phyloP scores from a whole-genome alignment of 495 filamentous ascomycete species.

The Oidiodendron maius region DNA sequence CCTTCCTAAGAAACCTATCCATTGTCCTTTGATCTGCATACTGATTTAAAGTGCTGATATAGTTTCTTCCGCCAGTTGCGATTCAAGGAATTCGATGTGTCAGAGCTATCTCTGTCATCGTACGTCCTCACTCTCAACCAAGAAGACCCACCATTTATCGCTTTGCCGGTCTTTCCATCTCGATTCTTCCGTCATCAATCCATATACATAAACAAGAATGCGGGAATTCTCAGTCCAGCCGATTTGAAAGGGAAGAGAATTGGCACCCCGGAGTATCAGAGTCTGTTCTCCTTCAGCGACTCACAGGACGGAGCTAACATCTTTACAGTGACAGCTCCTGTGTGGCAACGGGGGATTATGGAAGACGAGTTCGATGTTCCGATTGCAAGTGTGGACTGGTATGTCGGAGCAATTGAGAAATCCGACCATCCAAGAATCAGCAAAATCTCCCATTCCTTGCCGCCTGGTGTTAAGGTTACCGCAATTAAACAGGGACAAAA shows the following conservation, averaged over 20 bases:
- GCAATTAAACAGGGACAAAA: slow-evolving; percentile 26
- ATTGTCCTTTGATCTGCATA: neutral
- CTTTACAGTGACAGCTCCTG: slow-evolving; percentile 34
- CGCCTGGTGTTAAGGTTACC: slow-evolving; percentile 21
- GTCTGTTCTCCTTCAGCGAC: neutral
- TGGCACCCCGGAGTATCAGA: slow-evolving; percentile 32
- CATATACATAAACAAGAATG: slow-evolving; percentile 31
- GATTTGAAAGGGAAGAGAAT: slow-evolving; percentile 35
- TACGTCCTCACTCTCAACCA: slow-evolving; percentile 29
- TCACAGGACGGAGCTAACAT: neutral
- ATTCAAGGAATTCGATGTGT: slow-evolving; percentile 34
- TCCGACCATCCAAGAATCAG: slow-evolving; percentile 26
- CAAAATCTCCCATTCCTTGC: slow-evolving; percentile 15
- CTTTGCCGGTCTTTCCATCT: slow-evolving; percentile 34
- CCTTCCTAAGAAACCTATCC: neutral
- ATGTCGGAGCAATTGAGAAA: slow-evolving; percentile 29
- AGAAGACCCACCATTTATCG: slow-evolving; percentile 30
- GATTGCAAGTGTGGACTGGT: slow-evolving; percentile 29
- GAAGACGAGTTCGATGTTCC: slow-evolving; percentile 28
- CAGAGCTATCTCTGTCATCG: slow-evolving; percentile 31
- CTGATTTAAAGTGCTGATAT: neutral
- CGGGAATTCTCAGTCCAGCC: slow-evolving; percentile 23
- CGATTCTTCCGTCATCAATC: slow-evolving; percentile 32
- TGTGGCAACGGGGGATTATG: slow-evolving; percentile 32
- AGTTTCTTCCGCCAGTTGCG: slow-evolving; percentile 28